These are phyloP conservation scores for Neofusicoccum kwambonambiense DNA, from an alignment of 2,329 filamentous ascomycete genomes.

Conservation along the genomic window DNA sequence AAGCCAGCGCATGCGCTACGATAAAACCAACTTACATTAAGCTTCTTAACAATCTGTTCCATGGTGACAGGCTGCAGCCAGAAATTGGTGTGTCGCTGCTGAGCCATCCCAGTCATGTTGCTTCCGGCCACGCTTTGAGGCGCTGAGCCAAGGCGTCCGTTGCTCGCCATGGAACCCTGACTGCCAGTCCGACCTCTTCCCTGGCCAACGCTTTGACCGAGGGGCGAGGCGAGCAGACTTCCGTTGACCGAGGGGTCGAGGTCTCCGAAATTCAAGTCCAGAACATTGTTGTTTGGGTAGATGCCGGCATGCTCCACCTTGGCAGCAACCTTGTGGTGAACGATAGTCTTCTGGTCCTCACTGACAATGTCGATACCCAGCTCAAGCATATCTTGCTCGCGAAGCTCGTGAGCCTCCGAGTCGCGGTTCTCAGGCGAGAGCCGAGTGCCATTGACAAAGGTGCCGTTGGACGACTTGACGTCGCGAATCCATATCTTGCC, in stretches of 20 bases:
- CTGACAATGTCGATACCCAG: constrained; percentile 98
- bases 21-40: constrained; percentile 63
- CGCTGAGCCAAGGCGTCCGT: constrained; percentile 60
- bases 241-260: constrained; percentile 75
- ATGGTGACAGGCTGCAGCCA: constrained; percentile 88
- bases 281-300: constrained; percentile 70
- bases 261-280: constrained; percentile 91
- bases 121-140: constrained; percentile 55
- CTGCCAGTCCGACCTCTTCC: constrained; percentile 63
- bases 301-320: constrained; percentile 95
- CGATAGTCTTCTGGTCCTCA: constrained; percentile 96
- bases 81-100: constrained; percentile 75
- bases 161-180: constrained; percentile 58
- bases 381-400: constrained; percentile 88
- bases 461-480: constrained; percentile 97
- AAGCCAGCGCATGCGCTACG: neutral
- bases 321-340: constrained; percentile 96
- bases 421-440: constrained; percentile 93
- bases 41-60: constrained; percentile 87
- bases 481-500: constrained; percentile 96
- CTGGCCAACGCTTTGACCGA: constrained; percentile 52
- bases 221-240: constrained; percentile 47
- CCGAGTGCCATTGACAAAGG: constrained; percentile 90
- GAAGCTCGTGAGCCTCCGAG: constrained; percentile 90
- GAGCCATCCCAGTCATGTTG: constrained; percentile 60